A percentile compares a stretch with the other conserved stretches of the same genome.
phyloP scores from a whole-genome alignment of 495 filamentous ascomycete genomes.

The Aspergillus asperescens region DNA sequence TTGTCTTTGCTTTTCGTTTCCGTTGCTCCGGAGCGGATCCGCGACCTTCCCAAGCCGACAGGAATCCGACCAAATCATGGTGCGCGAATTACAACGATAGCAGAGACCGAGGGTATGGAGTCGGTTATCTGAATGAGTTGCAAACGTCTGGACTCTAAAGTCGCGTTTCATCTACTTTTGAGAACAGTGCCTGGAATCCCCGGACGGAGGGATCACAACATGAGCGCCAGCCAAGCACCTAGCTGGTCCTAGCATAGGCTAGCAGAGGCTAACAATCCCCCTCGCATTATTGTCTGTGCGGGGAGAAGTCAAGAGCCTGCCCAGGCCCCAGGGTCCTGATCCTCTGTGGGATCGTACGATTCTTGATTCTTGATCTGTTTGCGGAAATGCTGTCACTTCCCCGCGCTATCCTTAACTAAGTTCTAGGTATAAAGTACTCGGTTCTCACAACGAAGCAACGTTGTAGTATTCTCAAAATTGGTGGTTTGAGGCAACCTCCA shows the following conservation, averaged over 20 bases:
- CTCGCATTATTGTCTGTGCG: conserved; percentile 6
- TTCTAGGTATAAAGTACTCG: too few species aligned
- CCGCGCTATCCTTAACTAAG: neutral
- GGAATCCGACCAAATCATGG: neutral
- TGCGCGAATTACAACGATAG: neutral
- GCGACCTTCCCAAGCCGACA: conserved; percentile 12
- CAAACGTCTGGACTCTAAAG: too few species aligned
- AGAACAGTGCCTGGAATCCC: neutral
- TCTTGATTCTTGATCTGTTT: neutral
- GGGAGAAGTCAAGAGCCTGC: conserved; percentile 7
- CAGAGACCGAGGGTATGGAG: neutral
- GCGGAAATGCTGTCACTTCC: neutral
- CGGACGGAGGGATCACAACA: conserved; percentile 10
- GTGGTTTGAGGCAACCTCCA: too few species aligned
- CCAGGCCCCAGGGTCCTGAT: too few species aligned
- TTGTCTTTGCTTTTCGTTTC: conserved; percentile 26
- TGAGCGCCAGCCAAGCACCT: conserved; percentile 7
- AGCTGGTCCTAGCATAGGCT: too few species aligned
- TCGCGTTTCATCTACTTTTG: too few species aligned
- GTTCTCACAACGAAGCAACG: too few species aligned
- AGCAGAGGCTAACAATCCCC: conserved; percentile 4
- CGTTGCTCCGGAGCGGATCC: conserved; percentile 42
- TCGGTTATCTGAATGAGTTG: neutral
- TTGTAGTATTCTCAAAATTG: too few species aligned
- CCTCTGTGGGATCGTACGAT: too few species aligned